Evolutionary conservation across 768 basidiomycete species (phyloP).

Genomic region (Rhizopogon vesiculosus): DNA sequence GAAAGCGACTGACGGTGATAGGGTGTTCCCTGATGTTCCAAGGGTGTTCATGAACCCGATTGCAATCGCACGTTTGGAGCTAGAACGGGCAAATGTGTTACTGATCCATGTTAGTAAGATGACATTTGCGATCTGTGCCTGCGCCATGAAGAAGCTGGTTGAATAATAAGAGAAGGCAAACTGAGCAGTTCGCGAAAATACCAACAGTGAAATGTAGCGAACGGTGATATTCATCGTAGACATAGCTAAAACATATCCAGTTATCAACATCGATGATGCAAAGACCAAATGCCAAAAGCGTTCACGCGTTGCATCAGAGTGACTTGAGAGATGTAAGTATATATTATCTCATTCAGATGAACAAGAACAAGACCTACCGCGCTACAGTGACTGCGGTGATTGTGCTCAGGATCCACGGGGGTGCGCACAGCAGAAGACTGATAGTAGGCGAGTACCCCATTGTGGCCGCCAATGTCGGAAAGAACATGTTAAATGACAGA

Average conservation of each 20-base stretch:
- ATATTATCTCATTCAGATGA: neutral
- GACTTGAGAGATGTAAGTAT: slow-evolving; percentile 29
- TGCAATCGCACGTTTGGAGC: slow-evolving; percentile 61
- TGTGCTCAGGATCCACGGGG: slow-evolving; percentile 44
- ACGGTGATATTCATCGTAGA: slow-evolving; percentile 54
- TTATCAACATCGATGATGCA: slow-evolving; percentile 48
- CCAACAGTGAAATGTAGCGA: slow-evolving; percentile 55
- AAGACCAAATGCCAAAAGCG: slow-evolving; percentile 62
- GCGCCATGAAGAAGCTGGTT: slow-evolving; percentile 65
- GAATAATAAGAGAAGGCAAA: neutral
- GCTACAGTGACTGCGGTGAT: slow-evolving; percentile 23
- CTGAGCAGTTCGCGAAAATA: neutral
- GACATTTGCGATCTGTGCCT: slow-evolving; percentile 63
- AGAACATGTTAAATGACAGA: slow-evolving; percentile 69
- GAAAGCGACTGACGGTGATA: slow-evolving; percentile 4
- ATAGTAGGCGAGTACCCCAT: slow-evolving; percentile 57
- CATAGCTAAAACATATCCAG: slow-evolving; percentile 61
- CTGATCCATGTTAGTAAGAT: slow-evolving; percentile 46
- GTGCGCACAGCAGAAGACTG: slow-evolving; percentile 67
- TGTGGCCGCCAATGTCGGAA: slow-evolving; percentile 68
- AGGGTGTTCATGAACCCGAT: slow-evolving; percentile 6
- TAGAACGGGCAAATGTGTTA: slow-evolving; percentile 61
- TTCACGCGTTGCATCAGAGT: slow-evolving; percentile 65
- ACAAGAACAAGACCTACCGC: neutral
- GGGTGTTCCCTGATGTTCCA: slow-evolving; percentile 1